Base-by-base conservation (phyloP, 2,329 filamentous ascomycete genomes). In the Aspergillus versicolor region DNA sequence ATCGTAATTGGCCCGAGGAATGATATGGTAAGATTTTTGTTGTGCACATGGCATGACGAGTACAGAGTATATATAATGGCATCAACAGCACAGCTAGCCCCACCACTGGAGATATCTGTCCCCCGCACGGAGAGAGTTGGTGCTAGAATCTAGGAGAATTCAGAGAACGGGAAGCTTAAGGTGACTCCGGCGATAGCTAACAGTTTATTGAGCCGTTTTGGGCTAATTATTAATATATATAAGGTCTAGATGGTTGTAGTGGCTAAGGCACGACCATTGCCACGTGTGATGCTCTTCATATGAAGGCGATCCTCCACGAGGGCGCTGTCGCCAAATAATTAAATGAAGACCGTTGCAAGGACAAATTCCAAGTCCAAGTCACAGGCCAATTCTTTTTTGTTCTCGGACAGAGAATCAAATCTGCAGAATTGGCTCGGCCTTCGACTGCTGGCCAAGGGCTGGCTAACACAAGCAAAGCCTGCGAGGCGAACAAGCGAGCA, bases 311-410 rank as follows among this genome's bases (percentile, higher is more conserved):
- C 41, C 44, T 21, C 53, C 9, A 53, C 44, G n/a, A 56, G 24
- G 32, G 53, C 49, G 32, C 19, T 43, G 3, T 53, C 54, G 30
- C 53, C 53, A 24, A 59, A 59, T 5, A 56, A 22, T 7, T 50
- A 30, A 4, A 44, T 27, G 22, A 59, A 59, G 12, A 46, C 40
- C 22, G 9, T 24, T 17, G 7, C 45, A 12, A 54, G 5, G 22
- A 17, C 15, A 15, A 17, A 43, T 2, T 34, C 6, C 5, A 44
- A 45, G 15, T 17, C 44, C 4, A 30, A 11, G 27, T 30, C 27
- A 30, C 27, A 30, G 27, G 27, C 27, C 27, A 30, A 11, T 30
- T 30, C 8, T 24, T 49, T 49, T 7, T 42, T 24, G 17, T 15
- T 5, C 12, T 34, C 24, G 17, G 38, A 15, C 9, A 49, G 27